Percentiles rank a stretch among this genome's conserved stretches.
These are phyloP conservation scores for Auricularia heimuer DNA, from an alignment of 768 basidiomycete species.

Conservation along the genomic window DNA sequence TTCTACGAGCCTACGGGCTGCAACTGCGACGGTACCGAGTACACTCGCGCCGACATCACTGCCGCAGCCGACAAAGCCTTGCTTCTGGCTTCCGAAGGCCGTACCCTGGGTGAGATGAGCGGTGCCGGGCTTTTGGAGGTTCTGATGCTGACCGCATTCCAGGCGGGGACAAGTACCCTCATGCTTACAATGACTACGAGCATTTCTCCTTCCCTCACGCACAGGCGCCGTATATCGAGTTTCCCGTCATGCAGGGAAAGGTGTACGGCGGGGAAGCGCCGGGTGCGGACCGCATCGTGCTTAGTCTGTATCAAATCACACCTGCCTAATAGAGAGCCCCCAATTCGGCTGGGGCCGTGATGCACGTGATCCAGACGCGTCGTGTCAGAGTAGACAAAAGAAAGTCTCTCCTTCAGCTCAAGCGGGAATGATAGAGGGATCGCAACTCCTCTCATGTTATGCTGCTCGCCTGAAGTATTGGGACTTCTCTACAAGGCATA, in stretches of 20 bases:
- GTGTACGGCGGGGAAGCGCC: neutral
- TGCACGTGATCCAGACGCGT: too few relatives aligned
- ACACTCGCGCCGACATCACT: neutral
- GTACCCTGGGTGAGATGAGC: neutral
- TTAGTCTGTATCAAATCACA: too few relatives aligned
- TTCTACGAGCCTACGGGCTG: neutral
- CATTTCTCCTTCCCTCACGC: neutral
- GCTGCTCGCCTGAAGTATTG: too few relatives aligned
- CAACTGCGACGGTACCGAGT: neutral
- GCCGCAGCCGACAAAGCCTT: neutral
- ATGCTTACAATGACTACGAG: neutral
- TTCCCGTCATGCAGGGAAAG: neutral
- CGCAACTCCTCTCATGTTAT: too few relatives aligned
- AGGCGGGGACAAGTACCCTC: neutral
- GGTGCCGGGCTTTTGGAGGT: neutral
- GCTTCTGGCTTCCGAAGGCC: neutral
- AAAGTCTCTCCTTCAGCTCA: too few relatives aligned
- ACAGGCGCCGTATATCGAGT: neutral
- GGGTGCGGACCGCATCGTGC: neutral
- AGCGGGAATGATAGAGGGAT: too few relatives aligned
- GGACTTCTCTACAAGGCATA: too few relatives aligned
- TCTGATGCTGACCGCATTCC: neutral
- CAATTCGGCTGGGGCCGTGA: too few relatives aligned
- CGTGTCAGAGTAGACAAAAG: too few relatives aligned
- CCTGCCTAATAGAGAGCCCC: too few relatives aligned